A percentile compares a stretch with the other conserved stretches of the same genome.
These are phyloP conservation scores for Fomes fomentarius DNA, from an alignment of 1,284 basidiomycete species.

Conservation along the genomic window DNA sequence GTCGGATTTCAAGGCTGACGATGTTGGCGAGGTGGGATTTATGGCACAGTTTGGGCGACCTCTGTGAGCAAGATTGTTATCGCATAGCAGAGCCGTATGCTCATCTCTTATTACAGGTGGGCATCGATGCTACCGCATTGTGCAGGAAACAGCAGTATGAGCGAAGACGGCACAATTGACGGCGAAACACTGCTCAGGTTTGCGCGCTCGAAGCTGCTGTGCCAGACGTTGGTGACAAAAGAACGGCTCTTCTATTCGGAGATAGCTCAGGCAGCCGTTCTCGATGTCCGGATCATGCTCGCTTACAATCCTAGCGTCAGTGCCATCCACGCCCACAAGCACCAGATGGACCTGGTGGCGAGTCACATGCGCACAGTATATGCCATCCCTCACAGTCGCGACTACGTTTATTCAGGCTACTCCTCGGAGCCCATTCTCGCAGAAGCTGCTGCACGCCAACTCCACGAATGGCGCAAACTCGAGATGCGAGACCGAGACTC, in stretches of 20 bases:
- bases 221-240: background rate
- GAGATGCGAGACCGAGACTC: no score
- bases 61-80: background rate
- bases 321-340: background rate
- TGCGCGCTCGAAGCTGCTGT: background rate
- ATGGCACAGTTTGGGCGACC: background rate
- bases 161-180: background rate
- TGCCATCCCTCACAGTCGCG: constrained; percentile 6
- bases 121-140: background rate
- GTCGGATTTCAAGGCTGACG: background rate
- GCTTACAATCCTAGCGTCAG: background rate
- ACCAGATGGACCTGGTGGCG: constrained; percentile 6
- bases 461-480: background rate
- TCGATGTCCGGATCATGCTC: constrained; percentile 6
- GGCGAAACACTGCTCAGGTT: no score
- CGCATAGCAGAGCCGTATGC: background rate
- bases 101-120: background rate
- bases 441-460: constrained; percentile 3
- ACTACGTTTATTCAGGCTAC: constrained; percentile 14
- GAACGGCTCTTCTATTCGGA: background rate
- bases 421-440: constrained; percentile 14
- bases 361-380: constrained; percentile 13
- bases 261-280: background rate
- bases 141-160: background rate
- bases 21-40: background rate